Conservation (phyloP, 768 basidiomycete genomes). For the Boletus tomentosulus region DNA sequence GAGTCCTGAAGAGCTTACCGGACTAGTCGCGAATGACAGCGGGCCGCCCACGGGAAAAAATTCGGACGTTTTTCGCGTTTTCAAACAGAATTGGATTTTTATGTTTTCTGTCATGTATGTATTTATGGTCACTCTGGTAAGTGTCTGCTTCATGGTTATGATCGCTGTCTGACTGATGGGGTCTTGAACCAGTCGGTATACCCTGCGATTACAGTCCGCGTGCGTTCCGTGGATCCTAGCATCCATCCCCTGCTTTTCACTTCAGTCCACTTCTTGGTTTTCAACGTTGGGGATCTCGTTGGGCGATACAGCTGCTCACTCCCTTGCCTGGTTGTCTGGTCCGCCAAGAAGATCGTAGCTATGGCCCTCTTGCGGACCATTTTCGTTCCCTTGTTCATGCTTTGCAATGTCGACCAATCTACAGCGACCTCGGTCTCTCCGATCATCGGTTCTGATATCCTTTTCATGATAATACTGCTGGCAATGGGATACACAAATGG, state of each 20-base stretch:
- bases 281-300: slow-evolving; percentile 67
- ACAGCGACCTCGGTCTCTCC: slow-evolving; percentile 24
- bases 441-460: slow-evolving; percentile 69
- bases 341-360: slow-evolving; percentile 53
- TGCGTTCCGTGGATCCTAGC: slow-evolving; percentile 58
- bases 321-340: slow-evolving; percentile 65
- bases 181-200: slow-evolving; percentile 62
- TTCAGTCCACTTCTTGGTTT: slow-evolving; percentile 71
- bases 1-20: slow-evolving; percentile 26
- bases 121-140: slow-evolving; percentile 76
- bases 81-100: slow-evolving; percentile 62
- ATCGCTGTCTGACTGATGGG: slow-evolving; percentile 3
- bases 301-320: slow-evolving; percentile 69
- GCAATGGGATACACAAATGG: slow-evolving; percentile 79
- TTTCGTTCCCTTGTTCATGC: slow-evolving; percentile 84
- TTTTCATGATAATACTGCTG: slow-evolving; percentile 72
- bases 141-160: slow-evolving; percentile 16
- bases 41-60: slow-evolving; percentile 33
- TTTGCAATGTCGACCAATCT: slow-evolving; percentile 75
- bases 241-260: slow-evolving; percentile 83
- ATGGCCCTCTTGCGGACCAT: slow-evolving; percentile 68
- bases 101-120: slow-evolving; percentile 73
- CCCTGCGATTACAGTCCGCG: slow-evolving; percentile 79
- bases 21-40: slow-evolving; percentile 34
- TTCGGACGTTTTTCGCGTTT: slow-evolving; percentile 46